Evolutionary conservation across 2,329 filamentous ascomycete species (phyloP).

Genomic region (Beauveria pseudobassiana): DNA sequence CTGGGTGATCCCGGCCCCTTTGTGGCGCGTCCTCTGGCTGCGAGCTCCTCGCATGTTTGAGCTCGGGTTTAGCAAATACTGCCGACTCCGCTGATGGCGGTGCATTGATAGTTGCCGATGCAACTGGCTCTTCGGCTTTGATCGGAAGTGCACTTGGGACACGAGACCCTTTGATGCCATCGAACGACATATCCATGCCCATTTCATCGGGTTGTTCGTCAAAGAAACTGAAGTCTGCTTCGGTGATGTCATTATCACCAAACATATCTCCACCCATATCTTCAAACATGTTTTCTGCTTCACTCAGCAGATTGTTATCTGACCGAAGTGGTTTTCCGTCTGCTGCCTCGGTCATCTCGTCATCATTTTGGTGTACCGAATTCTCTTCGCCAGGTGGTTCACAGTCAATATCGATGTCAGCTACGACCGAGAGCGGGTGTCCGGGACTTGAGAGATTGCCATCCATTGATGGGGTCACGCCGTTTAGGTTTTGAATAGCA

Average conservation of each 20-base stretch:
- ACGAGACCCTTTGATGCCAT: conserved; percentile 15
- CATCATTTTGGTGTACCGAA: conserved; percentile 4
- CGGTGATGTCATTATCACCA: conserved; percentile 66
- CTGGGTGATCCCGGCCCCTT: conserved; percentile 20
- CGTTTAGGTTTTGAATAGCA: conserved; percentile 46
- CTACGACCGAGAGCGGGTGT: conserved; percentile 26
- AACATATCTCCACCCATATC: conserved; percentile 65
- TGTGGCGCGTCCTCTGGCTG: conserved; percentile 33
- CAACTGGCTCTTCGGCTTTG: conserved; percentile 12
- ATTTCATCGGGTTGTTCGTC: conserved; percentile 50
- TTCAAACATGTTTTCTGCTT: conserved; percentile 56
- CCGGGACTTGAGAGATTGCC: conserved; percentile 48
- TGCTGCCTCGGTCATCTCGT: conserved; percentile 21
- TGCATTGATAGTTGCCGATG: conserved; percentile 13
- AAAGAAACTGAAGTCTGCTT: conserved; percentile 80
- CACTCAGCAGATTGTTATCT: conserved; percentile 34
- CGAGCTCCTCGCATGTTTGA: conserved; percentile 50
- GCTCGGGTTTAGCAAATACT: conserved; percentile 52
- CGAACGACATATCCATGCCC: conserved; percentile 29
- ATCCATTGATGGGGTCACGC: conserved; percentile 50
- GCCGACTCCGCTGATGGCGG: conserved; percentile 20
- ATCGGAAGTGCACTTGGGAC: conserved; percentile 12
- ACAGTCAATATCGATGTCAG: conserved; percentile 27
- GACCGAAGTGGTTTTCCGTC: conserved; percentile 40
- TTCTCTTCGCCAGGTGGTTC: conserved; percentile 20